These are phyloP conservation scores for Apiospora marii DNA, from an alignment of 2,329 filamentous ascomycete species.

Conservation along the genomic window DNA sequence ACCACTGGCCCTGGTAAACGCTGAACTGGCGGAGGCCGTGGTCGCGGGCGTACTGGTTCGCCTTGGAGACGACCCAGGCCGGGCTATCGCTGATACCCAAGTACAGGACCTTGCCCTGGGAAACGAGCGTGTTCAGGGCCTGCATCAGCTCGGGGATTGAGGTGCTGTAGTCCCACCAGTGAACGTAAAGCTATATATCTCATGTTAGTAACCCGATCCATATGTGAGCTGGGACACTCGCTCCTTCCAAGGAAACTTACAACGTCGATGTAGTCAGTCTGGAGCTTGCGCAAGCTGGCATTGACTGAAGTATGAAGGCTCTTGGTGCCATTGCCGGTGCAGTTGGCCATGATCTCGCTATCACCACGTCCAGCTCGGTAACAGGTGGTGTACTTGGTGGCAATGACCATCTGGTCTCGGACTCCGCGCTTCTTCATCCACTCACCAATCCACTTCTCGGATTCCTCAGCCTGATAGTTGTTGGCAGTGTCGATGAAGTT, in stretches of 20 bases:
- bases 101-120: constrained; percentile 70
- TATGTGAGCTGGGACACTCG: constrained; percentile 1
- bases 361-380: constrained; percentile 53
- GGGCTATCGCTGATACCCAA: constrained; percentile 74
- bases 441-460: constrained; percentile 72
- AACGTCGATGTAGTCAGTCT: constrained; percentile 75
- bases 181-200: constrained; percentile 59
- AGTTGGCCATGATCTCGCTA: constrained; percentile 58
- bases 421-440: constrained; percentile 73
- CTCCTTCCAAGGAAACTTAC: constrained; percentile 42
- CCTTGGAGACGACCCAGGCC: constrained; percentile 73
- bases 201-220: neutral
- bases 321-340: constrained; percentile 68
- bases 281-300: constrained; percentile 65
- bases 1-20: constrained; percentile 74
- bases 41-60: constrained; percentile 73
- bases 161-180: constrained; percentile 75
- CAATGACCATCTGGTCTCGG: constrained; percentile 73
- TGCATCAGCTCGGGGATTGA: constrained; percentile 74
- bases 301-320: constrained; percentile 63
- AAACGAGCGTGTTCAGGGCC: constrained; percentile 67
- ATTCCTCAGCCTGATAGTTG: constrained; percentile 71
- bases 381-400: constrained; percentile 73
- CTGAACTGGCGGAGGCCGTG: constrained; percentile 75
- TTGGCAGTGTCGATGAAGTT: constrained; percentile 79